Conservation (phyloP, 2,329 filamentous ascomycete genomes). For the Cladosporium sp. region DNA sequence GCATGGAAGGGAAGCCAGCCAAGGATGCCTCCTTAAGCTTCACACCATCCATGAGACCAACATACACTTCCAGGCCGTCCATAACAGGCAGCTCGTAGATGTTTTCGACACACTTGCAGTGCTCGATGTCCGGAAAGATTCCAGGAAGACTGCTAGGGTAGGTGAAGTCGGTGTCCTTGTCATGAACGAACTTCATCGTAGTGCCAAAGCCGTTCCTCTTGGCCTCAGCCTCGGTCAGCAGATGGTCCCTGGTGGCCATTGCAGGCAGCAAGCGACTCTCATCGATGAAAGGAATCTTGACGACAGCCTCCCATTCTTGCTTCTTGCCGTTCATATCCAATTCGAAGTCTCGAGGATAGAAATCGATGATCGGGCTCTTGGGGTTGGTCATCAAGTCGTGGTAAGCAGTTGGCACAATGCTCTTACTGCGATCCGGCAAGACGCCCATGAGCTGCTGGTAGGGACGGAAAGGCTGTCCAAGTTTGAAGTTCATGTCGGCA, state of each 20-base stretch:
- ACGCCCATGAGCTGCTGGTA: conserved; percentile 99
- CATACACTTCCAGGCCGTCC: conserved; percentile 81
- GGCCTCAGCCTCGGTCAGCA: conserved; percentile 76
- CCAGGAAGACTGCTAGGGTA: conserved; percentile 88
- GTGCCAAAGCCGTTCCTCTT: conserved; percentile 87
- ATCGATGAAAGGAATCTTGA: conserved; percentile 98
- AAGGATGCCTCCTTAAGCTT: conserved; percentile 80
- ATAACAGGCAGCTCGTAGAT: conserved; percentile 92
- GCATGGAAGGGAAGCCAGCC: conserved; percentile 88
- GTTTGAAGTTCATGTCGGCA: conserved; percentile 85
- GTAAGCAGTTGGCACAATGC: conserved; percentile 85
- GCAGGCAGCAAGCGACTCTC: conserved; percentile 80
- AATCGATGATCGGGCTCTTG: conserved; percentile 92
- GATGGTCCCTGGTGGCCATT: conserved; percentile 79
- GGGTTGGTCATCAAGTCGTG: conserved; percentile 90
- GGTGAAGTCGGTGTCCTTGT: conserved; percentile 70
- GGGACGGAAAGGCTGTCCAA: conserved; percentile 91
- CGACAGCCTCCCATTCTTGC: conserved; percentile 99
- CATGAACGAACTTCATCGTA: conserved; percentile 88
- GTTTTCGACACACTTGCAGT: conserved; percentile 92
- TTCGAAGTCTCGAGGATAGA: conserved; percentile 95
- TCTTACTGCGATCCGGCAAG: conserved; percentile 93
- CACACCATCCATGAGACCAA: conserved; percentile 80
- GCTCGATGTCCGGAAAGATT: conserved; percentile 82
- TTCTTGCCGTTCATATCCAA: conserved; percentile 99